Evolutionary conservation across 257 asterid species (phyloP), one percentile per base, ranked within the genome.

Genomic region (Solanum ossicruentum): DNA sequence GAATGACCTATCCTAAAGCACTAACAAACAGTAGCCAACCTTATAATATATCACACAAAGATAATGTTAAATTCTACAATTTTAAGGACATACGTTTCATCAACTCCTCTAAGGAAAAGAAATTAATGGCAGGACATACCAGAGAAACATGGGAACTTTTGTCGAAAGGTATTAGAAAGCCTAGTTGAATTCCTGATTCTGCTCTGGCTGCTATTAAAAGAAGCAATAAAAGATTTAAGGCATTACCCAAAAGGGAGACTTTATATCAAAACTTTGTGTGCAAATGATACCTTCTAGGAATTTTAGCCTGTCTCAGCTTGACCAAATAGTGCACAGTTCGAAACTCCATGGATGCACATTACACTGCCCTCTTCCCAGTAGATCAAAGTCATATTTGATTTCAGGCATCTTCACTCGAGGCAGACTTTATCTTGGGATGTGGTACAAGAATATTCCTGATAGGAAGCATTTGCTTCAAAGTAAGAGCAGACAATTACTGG

Each of bases 381-480:
- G 18, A 80, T 49, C 10, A 39, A 57, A 55, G 49, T 13, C 67
- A 45, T 57, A 39, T 32, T 3, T 39, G 20, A 56, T 36, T 15
- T 26, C 88, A 55, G 92, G 88, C 10, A 84, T 88, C 73, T 88
- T 85, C 72, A 67, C 2, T 49, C 88, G 85, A 1, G 87, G 86
- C 18, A 73, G 52, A 61, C 82, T 71, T 86, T 88, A 86, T 15
- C 16, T 89, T 32, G 90, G 39, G 56, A 87, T 89, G 5, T 81
- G 90, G 91, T 89, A 87, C 85, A 84, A 82, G 77, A 52, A 61
- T 21, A 41, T 69, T 32, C 83, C 78, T 28, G 75, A 83, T 1
- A 78, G 66, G 72, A 93, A 95, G 9, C 12, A 3, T 88, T 45
- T 94, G 92, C 26, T n/a, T 70, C 54, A 70, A 71, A 71, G 55